Base-by-base conservation (phyloP, 805 yeast genomes). In the Ogataea dorogensis region DNA sequence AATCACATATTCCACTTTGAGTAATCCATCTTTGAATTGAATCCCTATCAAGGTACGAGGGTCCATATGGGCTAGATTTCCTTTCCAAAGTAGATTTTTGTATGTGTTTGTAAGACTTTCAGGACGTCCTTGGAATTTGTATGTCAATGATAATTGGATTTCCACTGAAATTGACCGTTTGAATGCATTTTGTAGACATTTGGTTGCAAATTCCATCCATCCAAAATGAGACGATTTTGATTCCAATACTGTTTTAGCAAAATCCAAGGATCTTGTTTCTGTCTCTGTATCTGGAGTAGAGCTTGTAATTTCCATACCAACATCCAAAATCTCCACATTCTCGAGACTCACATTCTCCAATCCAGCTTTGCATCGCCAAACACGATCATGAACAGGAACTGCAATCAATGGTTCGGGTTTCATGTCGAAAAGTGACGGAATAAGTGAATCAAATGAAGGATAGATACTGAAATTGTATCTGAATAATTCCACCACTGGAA, bases 41-140 rank as follows among this genome's bases (percentile, higher is more conserved):
- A 54, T 10, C n/a, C 56, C 60, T 3, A 81, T 64, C 20, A 84
- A 56, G 2, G 80, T 77, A 33, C 93, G 58, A 4, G 93, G 91
- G 50, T 84, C 91, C 38, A 78, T 66, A 31, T 80, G 65, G 2
- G 89, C 85, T 13, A 84, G 51, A 1, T 67, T 56, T 3, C 79
- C 64, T 33, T 75, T 77, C 70, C 79, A 71, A 9, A 70, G 60
- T 7, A 60, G 58, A 4, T 65, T 56, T 2, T 44, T 46, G 34
- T 53, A 73, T 3, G 33, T 44, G 41, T 67, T 69, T 2, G 16
- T n/a, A 12, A 31, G 38, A 7, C 15, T 27, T 5, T 37, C 23
- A 6, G 30, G 37, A 0, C 39, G 26, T 10, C 36, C 44, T 7
- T 24, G 22, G 14, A 45, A 24, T 12, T 36, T 33, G 39, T 54